Evolutionary conservation across 176 grass and related monocot species (phyloP).

Genomic region (bread wheat (Triticum aestivum)): DNA sequence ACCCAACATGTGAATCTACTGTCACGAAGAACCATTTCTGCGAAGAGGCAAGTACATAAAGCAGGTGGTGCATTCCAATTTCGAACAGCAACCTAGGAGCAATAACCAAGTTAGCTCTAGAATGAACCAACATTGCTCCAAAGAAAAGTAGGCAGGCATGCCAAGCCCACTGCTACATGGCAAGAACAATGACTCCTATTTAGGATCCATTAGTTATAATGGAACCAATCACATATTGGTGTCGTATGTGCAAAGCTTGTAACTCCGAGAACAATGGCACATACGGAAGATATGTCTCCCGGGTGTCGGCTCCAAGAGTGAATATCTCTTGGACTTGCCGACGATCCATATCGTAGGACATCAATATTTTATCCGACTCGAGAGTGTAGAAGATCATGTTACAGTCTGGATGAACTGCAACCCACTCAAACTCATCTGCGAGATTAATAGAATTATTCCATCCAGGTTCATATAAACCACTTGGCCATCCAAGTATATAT

Average conservation of each 20-base stretch:
- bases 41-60: not conserved
- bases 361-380: not conserved
- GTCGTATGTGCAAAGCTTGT: not conserved
- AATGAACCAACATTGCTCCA: not conserved
- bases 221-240: not conserved
- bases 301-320: not conserved
- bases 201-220: not conserved
- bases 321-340: not conserved
- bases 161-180: not conserved
- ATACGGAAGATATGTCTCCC: not conserved
- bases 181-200: not conserved
- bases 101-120: not conserved
- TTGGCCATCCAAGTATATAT: not conserved
- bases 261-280: not conserved
- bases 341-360: constrained; percentile 16
- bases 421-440: not conserved
- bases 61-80: not conserved
- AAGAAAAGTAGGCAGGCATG: not conserved
- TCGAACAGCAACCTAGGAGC: not conserved
- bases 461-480: not conserved
- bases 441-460: not conserved
- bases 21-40: not conserved
- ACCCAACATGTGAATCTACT: not conserved
- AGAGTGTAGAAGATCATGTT: not conserved
- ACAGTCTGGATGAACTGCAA: not conserved